phyloP scores from a whole-genome alignment of 352 stramenopile genomes.

The Globisporangium middletonii region DNA sequence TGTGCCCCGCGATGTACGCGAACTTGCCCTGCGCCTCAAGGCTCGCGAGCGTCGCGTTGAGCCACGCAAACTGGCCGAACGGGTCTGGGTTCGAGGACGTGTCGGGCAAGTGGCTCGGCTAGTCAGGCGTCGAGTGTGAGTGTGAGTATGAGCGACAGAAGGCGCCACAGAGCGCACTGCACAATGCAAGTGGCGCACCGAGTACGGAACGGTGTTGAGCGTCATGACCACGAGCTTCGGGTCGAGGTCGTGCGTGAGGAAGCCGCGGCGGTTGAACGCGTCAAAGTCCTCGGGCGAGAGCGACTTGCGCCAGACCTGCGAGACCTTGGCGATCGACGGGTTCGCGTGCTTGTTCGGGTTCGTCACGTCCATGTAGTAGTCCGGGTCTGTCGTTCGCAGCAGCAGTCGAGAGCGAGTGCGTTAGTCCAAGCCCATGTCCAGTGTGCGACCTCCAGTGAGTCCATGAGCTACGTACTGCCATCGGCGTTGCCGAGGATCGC shows the following conservation, averaged over 20 bases:
- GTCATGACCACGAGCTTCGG: slow-evolving; percentile 62
- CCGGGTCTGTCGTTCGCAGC: slow-evolving; percentile 26
- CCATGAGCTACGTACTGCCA: slow-evolving; percentile 28
- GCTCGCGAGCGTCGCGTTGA: slow-evolving; percentile 63
- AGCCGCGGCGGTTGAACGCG: slow-evolving; percentile 49
- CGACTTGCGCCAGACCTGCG: slow-evolving; percentile 39
- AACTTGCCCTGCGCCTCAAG: slow-evolving; percentile 35
- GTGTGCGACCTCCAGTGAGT: neutral
- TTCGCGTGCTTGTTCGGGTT: slow-evolving; percentile 44
- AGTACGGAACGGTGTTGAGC: slow-evolving; percentile 81
- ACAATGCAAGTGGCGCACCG: slow-evolving; percentile 26
- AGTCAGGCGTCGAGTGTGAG: neutral
- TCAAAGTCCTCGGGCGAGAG: slow-evolving; percentile 49
- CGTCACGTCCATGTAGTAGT: slow-evolving; percentile 78
- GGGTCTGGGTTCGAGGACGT: slow-evolving; percentile 69
- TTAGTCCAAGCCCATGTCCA: no score
- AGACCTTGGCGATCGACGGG: slow-evolving; percentile 50
- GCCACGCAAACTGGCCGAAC: slow-evolving; percentile 88
- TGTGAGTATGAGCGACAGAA: no score
- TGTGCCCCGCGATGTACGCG: slow-evolving; percentile 88
- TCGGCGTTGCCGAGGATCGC: slow-evolving; percentile 82
- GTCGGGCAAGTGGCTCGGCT: slow-evolving; percentile 74
- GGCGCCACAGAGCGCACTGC: no score
- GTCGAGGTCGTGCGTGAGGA: slow-evolving; percentile 56
- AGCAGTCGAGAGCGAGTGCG: no score